Evolutionary conservation across 2,329 filamentous ascomycete species (phyloP).

Genomic region (Colletotrichum spaethianum): DNA sequence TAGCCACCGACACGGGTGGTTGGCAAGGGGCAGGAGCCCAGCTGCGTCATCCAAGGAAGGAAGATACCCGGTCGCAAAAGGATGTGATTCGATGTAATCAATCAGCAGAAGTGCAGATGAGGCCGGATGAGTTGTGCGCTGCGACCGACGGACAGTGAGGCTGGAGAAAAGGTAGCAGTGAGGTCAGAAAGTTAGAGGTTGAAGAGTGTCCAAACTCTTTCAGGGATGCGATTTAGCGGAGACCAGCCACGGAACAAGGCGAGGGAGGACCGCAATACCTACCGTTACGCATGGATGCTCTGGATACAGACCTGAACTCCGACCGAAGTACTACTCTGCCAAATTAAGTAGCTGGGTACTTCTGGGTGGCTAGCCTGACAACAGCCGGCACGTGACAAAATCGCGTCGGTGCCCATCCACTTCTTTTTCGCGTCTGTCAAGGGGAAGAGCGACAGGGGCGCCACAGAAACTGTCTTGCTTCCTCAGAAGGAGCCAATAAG

Average conservation of each 20-base stretch:
- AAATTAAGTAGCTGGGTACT: not conserved
- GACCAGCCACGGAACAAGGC: constrained; percentile 40
- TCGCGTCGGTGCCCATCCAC: constrained; percentile 24
- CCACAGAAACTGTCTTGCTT: constrained; percentile 1
- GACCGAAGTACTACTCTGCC: constrained; percentile 12
- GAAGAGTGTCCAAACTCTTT: constrained; percentile 43
- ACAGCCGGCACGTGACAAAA: constrained; percentile 26
- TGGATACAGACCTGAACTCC: not conserved
- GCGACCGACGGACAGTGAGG: constrained; percentile 30
- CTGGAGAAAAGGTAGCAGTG: constrained; percentile 34
- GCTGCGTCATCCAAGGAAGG: constrained; percentile 37
- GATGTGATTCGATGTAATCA: constrained; percentile 21
- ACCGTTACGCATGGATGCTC: constrained; percentile 31
- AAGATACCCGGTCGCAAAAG: constrained; percentile 28
- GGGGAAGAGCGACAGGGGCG: constrained; percentile 23
- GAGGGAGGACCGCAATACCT: constrained; percentile 29
- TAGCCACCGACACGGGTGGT: constrained; percentile 37
- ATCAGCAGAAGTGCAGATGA: constrained; percentile 19
- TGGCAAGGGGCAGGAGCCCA: constrained; percentile 22
- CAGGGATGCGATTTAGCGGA: constrained; percentile 42
- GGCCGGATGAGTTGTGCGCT: constrained; percentile 33
- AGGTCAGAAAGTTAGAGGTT: constrained; percentile 43
- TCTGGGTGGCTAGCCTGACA: not conserved
- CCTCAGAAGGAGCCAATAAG: constrained; percentile 1
- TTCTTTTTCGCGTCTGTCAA: constrained; percentile 29